Conservation (phyloP, 2,329 filamentous ascomycete species). For the Blastomyces percursus region DNA sequence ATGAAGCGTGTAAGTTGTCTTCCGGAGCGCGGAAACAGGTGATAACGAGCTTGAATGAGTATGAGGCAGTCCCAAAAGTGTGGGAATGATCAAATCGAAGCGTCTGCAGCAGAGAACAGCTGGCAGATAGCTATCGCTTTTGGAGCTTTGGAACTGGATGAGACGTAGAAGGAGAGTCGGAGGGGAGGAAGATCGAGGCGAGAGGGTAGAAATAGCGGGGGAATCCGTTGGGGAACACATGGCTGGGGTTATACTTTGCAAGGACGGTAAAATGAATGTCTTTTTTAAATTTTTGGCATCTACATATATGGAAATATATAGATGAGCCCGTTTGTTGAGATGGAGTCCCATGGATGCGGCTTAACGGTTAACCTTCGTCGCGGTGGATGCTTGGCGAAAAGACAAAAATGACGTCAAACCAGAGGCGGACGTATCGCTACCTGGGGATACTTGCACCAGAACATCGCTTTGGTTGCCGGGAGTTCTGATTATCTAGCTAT, state of each 20-base stretch:
- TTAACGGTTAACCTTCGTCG: neutral
- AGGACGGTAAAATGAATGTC: neutral
- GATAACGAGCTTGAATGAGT: neutral
- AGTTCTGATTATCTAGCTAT: no score
- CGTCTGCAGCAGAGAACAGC: neutral
- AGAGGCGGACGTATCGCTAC: neutral
- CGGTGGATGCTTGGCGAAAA: neutral
- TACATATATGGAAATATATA: neutral
- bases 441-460: neutral
- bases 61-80: neutral
- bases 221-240: neutral
- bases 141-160: neutral
- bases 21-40: neutral
- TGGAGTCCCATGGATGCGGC: neutral
- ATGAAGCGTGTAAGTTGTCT: neutral
- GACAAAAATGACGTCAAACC: neutral
- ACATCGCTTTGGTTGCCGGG: neutral
- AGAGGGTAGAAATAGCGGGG: neutral
- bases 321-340: no score
- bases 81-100: neutral
- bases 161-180: neutral
- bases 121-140: neutral
- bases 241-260: neutral
- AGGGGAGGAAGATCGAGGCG: neutral
- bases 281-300: neutral